Conservation (phyloP, 2,329 filamentous ascomycete species). For the Colletotrichum lini region DNA sequence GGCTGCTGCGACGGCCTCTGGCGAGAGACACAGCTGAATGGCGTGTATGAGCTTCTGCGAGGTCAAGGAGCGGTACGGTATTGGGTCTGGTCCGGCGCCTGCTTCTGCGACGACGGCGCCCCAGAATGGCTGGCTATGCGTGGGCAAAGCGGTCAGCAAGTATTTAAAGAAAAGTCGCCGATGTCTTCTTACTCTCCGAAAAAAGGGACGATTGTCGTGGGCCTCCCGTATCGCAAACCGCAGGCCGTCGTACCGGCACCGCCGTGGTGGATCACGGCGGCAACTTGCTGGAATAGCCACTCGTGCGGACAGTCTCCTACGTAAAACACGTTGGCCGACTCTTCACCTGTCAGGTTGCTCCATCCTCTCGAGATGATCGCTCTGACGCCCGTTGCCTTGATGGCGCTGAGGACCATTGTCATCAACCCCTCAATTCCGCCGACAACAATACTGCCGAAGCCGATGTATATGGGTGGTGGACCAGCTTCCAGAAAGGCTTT, state of each 20-base stretch:
- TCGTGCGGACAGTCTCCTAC: conserved; percentile 41
- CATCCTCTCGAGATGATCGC: conserved; percentile 40
- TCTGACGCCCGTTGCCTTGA: conserved; percentile 28
- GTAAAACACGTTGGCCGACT: conserved; percentile 29
- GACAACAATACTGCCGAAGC: conserved; percentile 35
- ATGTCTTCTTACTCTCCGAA: conserved; percentile 36
- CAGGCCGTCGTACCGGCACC: conserved; percentile 39
- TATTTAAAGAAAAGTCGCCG: fast-evolving
- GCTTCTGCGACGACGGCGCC: conserved; percentile 40
- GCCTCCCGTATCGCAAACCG: conserved; percentile 34
- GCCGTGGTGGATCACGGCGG: conserved; percentile 38
- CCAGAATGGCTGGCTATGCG: conserved; percentile 39
- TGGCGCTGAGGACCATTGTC: conserved; percentile 36
- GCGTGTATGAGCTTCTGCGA: conserved; percentile 37
- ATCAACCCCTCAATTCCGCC: conserved; percentile 25
- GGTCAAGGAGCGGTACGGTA: conserved; percentile 37
- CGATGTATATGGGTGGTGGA: conserved; percentile 56
- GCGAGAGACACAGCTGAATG: conserved; percentile 25
- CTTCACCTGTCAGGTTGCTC: conserved; percentile 32
- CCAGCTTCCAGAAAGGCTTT: conserved; percentile 69
- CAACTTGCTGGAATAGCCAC: conserved; percentile 40
- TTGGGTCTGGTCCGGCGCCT: conserved; percentile 37
- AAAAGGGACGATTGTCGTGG: conserved; percentile 37
- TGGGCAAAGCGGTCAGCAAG: background rate
- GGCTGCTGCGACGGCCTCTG: conserved; percentile 28